A percentile compares a stretch with the other conserved stretches of the same genome.
phyloP scores from a whole-genome alignment of 2,329 filamentous ascomycete species.

The Diaporthe ilicicola region DNA sequence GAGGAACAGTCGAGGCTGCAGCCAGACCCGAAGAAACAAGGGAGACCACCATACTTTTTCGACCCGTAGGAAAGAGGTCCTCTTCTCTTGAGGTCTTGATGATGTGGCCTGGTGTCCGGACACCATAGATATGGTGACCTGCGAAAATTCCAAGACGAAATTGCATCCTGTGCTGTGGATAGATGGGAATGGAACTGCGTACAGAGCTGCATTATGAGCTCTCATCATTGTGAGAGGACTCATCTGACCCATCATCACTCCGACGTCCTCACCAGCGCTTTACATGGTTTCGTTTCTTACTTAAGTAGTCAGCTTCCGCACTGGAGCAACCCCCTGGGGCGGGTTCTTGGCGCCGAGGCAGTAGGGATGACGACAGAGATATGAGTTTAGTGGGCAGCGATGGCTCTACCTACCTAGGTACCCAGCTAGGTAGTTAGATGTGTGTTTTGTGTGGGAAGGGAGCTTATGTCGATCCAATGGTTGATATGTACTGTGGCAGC shows the following conservation, averaged over 20 bases:
- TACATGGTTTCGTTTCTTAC: not conserved
- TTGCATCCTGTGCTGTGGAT: not conserved
- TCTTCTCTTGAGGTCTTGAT: not conserved
- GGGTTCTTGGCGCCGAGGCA: no score
- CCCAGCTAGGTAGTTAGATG: no score
- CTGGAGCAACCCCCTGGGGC: not conserved
- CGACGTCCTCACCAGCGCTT: not conserved
- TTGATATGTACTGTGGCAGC: no score
- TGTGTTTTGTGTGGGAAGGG: not conserved
- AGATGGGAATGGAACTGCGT: not conserved
- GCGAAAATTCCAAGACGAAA: not conserved
- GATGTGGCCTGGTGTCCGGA: not conserved
- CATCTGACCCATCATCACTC: not conserved
- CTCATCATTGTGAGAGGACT: not conserved
- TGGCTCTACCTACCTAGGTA: no score
- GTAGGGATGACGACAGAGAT: not conserved
- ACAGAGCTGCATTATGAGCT: not conserved
- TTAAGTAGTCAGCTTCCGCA: no score
- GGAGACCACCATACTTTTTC: conserved; percentile 21
- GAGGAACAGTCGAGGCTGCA: conserved; percentile 16
- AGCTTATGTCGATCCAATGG: not conserved
- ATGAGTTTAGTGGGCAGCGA: not conserved
- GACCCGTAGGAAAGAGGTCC: not conserved
- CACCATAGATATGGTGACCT: not conserved
- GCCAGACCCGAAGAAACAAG: conserved; percentile 12